Conservation (phyloP, 129 eudicot species). For the Chrysanthemum makinoi region DNA sequence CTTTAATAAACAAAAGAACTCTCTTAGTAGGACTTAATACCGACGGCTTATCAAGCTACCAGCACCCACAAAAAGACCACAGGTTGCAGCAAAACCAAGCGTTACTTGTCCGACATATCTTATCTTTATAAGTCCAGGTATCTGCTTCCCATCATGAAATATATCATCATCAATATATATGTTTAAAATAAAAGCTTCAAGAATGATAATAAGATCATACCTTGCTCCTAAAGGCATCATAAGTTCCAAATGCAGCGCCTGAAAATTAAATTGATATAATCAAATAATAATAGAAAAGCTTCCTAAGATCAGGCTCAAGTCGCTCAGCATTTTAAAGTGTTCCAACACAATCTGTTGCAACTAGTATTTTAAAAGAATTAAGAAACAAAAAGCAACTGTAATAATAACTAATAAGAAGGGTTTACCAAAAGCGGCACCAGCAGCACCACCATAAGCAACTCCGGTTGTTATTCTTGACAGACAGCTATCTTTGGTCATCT, state of each 20-base stretch:
- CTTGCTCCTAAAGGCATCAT: conserved; percentile 51
- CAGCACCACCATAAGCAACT: no score
- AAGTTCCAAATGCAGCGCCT: conserved; percentile 71
- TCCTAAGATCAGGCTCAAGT: not conserved
- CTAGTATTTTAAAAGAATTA: no score
- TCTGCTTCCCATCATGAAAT: conserved; percentile 26
- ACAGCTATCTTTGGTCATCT: no score
- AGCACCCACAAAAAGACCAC: conserved; percentile 55
- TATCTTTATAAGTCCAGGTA: conserved; percentile 48
- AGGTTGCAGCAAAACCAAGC: conserved; percentile 54
- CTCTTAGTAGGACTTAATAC: conserved; percentile 32
- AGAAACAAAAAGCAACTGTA: no score
- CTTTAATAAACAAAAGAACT: not conserved
- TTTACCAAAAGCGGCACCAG: no score
- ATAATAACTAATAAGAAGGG: no score
- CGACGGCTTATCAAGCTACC: conserved; percentile 61
- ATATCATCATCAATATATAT: not conserved
- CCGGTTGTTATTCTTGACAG: no score
- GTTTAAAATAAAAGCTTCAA: conserved; percentile 1
- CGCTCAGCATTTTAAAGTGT: no score
- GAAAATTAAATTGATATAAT: conserved; percentile 11
- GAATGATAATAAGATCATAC: conserved; percentile 30
- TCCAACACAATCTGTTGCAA: no score
- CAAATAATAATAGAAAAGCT: not conserved
- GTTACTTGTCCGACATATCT: conserved; percentile 52